Evolutionary conservation across 192 early-diverging fungal genomes (phyloP).

Genomic region (Umbelopsis vinacea): DNA sequence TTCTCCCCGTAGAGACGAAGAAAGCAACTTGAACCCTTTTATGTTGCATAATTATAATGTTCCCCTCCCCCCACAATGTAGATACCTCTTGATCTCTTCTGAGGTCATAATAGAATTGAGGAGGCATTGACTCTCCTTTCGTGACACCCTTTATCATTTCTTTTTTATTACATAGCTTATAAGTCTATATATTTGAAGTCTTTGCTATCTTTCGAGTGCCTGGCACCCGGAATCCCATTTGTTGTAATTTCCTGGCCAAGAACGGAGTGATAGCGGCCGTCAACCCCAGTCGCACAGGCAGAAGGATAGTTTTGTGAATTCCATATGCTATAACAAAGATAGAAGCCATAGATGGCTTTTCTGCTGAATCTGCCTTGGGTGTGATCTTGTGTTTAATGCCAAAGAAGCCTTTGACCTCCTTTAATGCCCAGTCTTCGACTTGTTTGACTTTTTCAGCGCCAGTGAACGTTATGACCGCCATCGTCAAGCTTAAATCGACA

Average conservation of each 20-base stretch:
- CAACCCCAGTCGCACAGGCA: constrained; percentile 57
- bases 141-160: neutral
- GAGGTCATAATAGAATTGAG: neutral
- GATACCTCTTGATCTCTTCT: constrained; percentile 10
- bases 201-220: constrained; percentile 27
- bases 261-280: constrained; percentile 59
- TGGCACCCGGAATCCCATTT: constrained; percentile 43
- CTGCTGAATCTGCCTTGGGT: constrained; percentile 17
- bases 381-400: constrained; percentile 32
- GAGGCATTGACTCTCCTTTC: neutral
- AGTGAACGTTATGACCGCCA: constrained; percentile 46
- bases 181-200: too few relatives aligned
- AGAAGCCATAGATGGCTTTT: constrained; percentile 48
- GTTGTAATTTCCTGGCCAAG: constrained; percentile 49
- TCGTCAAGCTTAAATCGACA: constrained; percentile 53
- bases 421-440: constrained; percentile 50
- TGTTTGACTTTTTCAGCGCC: constrained; percentile 53
- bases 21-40: neutral
- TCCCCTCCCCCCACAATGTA: neutral
- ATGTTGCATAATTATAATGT: neutral
- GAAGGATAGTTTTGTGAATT: constrained; percentile 60
- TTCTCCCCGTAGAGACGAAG: constrained; percentile 74
- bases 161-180: constrained; percentile 1
- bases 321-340: constrained; percentile 64
- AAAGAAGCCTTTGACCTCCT: constrained; percentile 35